Evolutionary conservation across 2,329 filamentous ascomycete species (phyloP), one percentile per base, ranked within the genome.

Genomic region (Ustilaginoidea virens): DNA sequence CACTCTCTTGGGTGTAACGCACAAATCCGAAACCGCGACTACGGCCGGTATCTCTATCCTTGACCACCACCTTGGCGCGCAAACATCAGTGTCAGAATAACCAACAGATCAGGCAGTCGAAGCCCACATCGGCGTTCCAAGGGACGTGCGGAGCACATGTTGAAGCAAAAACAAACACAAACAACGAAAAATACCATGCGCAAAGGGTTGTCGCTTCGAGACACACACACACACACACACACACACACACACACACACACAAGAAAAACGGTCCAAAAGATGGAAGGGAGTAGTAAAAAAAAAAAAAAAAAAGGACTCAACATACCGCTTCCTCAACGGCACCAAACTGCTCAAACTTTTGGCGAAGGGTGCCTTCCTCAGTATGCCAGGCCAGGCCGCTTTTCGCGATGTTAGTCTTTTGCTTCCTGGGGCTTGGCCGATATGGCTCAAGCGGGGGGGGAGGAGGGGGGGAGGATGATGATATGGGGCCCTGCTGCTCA

Each of bases 301-400:
- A 28, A 29, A 7, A 32, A 29, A 17, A 28, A 28, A 25, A 33
- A 17, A 23, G 29, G 19, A 27, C 12, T 30, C 11, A 34, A 79
- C 83, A 58, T 71, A 96, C 90, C 46, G 90, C 90, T 73, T 98
- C 87, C 54, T 94, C 85, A 42, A 98, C 80, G 23, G 66, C 63
- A 36, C 87, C 87, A 50, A 82, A 94, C 55, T 90, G 78, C 55
- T 87, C 78, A 55, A 98, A 98, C 58, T 93, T 93, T 51, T 78
- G 63, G 49, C 81, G 79, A 41, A 98, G 66, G 42, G 81, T 85
- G 25, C 61, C 60, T 59, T 96, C 87, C 56, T 92, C 85, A 39
- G 90, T 98, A 63, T 94, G 86, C 90, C 90, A 98, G 48, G 90
- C 83, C 44, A 98, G 83, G 69, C 90, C 90, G 51, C 87, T n/a